A percentile compares a stretch with the other conserved stretches of the same genome.
These are phyloP conservation scores for Lipomyces orientalis DNA, from an alignment of 805 yeast genomes.

Conservation along the genomic window DNA sequence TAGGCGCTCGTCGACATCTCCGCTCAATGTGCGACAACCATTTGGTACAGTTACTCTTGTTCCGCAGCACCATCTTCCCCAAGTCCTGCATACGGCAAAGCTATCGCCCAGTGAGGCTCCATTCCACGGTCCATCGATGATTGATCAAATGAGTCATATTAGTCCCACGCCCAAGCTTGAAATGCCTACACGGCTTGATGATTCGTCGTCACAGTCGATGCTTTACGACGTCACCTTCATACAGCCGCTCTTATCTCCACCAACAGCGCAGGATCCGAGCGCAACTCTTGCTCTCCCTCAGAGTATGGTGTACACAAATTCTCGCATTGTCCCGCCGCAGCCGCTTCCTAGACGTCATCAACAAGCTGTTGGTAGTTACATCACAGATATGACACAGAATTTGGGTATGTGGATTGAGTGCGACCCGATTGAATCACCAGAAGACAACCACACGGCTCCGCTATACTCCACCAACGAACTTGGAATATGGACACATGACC, in stretches of 20 bases:
- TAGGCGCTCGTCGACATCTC: background rate
- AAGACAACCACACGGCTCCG: background rate
- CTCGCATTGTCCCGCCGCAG: background rate
- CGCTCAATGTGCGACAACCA: background rate
- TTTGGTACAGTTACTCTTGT: background rate
- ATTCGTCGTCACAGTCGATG: background rate
- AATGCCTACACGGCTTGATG: background rate
- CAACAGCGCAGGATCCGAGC: background rate
- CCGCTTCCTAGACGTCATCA: background rate
- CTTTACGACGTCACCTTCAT: background rate
- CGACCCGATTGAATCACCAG: slow-evolving; percentile 12
- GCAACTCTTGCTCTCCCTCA: background rate
- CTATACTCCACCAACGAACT: background rate
- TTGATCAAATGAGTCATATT: background rate
- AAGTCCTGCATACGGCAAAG: background rate
- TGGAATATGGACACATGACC: background rate
- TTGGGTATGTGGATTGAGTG: slow-evolving; percentile 23
- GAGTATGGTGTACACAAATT: background rate
- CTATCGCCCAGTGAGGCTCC: background rate
- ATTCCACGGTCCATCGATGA: background rate
- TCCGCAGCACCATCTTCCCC: background rate
- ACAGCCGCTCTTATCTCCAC: slow-evolving; percentile 2
- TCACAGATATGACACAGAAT: slow-evolving; percentile 7
- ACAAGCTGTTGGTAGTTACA: slow-evolving; percentile 5
- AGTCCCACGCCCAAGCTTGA: background rate